Evolutionary conservation across 257 asterid genomes (phyloP).

Genomic region (Rubia yunnanensis): DNA sequence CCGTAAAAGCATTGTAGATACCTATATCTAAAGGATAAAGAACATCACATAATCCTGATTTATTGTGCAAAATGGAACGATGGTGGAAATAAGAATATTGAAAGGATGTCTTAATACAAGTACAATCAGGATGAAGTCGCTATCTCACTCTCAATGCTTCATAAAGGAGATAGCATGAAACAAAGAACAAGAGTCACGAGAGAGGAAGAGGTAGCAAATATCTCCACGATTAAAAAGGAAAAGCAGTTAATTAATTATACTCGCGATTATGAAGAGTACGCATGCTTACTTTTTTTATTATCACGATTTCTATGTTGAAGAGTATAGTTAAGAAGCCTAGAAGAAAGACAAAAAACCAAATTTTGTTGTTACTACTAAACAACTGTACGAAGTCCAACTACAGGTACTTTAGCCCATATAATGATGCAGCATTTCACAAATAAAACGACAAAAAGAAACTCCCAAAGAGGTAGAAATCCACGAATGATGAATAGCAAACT

Average conservation of each 20-base stretch:
- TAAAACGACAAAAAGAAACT: too few species aligned
- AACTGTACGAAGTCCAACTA: not conserved
- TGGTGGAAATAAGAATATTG: not conserved
- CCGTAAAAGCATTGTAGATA: too few species aligned
- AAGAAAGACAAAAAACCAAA: not conserved
- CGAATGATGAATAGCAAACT: too few species aligned
- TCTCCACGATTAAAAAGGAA: not conserved
- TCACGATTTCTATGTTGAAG: not conserved
- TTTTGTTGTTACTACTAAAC: too few species aligned
- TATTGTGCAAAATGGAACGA: not conserved
- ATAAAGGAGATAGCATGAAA: too few species aligned
- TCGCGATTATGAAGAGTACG: not conserved
- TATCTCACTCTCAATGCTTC: not conserved
- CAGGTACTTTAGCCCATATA: too few species aligned
- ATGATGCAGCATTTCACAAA: too few species aligned
- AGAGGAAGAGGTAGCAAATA: not conserved
- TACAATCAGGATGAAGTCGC: not conserved
- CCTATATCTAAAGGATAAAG: too few species aligned
- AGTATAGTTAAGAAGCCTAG: not conserved
- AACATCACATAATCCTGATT: not conserved
- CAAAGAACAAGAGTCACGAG: too few species aligned
- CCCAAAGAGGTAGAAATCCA: too few species aligned
- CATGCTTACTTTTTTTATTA: not conserved
- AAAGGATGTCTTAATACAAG: not conserved
- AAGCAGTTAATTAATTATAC: not conserved